Percentiles rank a stretch among this genome's conserved stretches.
These are phyloP conservation scores for Rhodocollybia butyracea DNA, from an alignment of 768 basidiomycete genomes.

Conservation along the genomic window DNA sequence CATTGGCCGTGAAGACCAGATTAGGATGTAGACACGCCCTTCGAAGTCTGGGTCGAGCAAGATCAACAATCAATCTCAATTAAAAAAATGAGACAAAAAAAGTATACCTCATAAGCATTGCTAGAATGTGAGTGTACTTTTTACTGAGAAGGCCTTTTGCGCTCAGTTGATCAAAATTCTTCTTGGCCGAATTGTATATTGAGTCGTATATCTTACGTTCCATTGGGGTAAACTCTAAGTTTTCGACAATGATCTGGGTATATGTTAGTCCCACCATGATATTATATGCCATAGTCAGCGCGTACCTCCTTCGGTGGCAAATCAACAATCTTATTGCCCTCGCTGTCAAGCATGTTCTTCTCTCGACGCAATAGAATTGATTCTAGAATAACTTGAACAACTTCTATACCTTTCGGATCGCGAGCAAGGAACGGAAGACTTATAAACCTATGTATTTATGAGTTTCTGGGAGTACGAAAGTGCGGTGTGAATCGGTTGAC, in stretches of 20 bases:
- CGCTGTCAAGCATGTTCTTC: slow-evolving; percentile 85
- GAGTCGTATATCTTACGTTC: slow-evolving; percentile 90
- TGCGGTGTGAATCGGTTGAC: slow-evolving; percentile 19
- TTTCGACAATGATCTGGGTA: slow-evolving; percentile 60
- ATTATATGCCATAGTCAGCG: slow-evolving; percentile 5
- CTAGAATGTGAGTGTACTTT: slow-evolving; percentile 86
- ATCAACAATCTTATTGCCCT: slow-evolving; percentile 86
- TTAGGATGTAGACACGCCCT: slow-evolving; percentile 91
- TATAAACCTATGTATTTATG: slow-evolving; percentile 62
- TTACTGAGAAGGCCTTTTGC: slow-evolving; percentile 75
- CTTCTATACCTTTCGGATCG: slow-evolving; percentile 90
- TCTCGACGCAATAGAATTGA: slow-evolving; percentile 85
- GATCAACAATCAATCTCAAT: background rate
- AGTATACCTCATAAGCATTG: slow-evolving; percentile 88
- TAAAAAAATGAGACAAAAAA: background rate
- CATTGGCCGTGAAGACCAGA: slow-evolving; percentile 63
- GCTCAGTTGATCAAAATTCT: slow-evolving; percentile 74
- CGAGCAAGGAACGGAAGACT: slow-evolving; percentile 88
- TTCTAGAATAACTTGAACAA: slow-evolving; percentile 93
- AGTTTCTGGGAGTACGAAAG: background rate
- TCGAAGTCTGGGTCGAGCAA: slow-evolving; percentile 53
- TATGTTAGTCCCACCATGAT: slow-evolving; percentile 1
- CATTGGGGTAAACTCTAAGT: slow-evolving; percentile 73
- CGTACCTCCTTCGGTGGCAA: slow-evolving; percentile 80
- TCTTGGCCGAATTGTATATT: slow-evolving; percentile 76